Evolutionary conservation across 495 filamentous ascomycete species (phyloP), one percentile per base, ranked within the genome.

Genomic region (Emericellopsis terricola): DNA sequence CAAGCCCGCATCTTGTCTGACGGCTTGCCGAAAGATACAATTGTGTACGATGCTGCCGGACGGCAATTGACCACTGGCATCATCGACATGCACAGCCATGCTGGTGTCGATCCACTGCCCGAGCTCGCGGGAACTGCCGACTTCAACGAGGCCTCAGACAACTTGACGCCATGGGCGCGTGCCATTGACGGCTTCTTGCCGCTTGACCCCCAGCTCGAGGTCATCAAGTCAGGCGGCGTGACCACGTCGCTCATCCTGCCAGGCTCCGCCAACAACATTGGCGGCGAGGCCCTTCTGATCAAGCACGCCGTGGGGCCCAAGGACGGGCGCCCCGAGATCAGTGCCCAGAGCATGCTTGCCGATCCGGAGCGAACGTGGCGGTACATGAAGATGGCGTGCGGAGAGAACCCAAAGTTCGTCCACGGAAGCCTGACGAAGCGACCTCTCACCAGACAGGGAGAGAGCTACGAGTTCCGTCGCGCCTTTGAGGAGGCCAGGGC

Each of bases 311-410:
- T 64, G n/a, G 57, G 57, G 4, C 49, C 46, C 36, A 41, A 48
- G 0, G 57, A 65, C 33, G 56, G 69, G 15, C 53, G 66, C 16
- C 59, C 67, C 34, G 65, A 72, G 43, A 61, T 55, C n/a, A 60
- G 58, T n/a, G 57, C 57, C 11, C 40, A 37, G 8, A 58, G 62
- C 37, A 43, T 65, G 51, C 44, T 65, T 11, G 61, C 61, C 11
- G 61, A 65, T 19, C 58, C 59, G 8, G 61, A 65, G 24, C 54
- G 51, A 15, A 60, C 48, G 32, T 65, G 61, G 61, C 51, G 67
- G 23, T 77, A 68, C 49, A 69, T 79, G 56, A 79, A 79, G 54
- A 79, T 79, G 74, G 74, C 74, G 1, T 77, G 73, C 33, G 74
- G 74, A 5, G 72, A 76, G 51, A 78, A 78, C 43, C 53, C 73